phyloP scores from a whole-genome alignment of 1,284 basidiomycete species.

The Golubevia sp. region DNA sequence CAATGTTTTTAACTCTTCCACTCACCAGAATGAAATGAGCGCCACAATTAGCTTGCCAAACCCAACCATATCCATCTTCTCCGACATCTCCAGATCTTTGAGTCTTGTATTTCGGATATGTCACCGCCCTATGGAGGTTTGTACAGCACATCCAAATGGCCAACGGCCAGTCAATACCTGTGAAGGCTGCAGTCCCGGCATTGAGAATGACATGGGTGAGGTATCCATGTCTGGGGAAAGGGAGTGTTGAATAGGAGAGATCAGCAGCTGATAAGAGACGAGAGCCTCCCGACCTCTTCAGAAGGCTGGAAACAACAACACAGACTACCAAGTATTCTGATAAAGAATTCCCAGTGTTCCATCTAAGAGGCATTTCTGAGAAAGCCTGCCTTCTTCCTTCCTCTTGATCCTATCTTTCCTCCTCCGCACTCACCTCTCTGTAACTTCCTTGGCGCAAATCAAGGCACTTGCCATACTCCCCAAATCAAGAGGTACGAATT shows the following conservation, averaged over 20 bases:
- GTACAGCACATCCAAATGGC: slow-evolving; percentile 50
- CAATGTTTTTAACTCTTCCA: not conserved
- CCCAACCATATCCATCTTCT: slow-evolving; percentile 57
- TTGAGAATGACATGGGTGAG: slow-evolving; percentile 60
- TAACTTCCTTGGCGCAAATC: slow-evolving; percentile 41
- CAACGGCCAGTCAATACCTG: slow-evolving; percentile 49
- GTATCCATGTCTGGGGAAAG: slow-evolving; percentile 32
- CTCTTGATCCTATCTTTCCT: not conserved
- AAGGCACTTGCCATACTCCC: slow-evolving; percentile 54
- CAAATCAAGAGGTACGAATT: slow-evolving; percentile 55
- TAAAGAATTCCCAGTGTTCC: too few species aligned
- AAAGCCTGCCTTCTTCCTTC: slow-evolving; percentile 2
- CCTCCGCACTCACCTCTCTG: slow-evolving; percentile 13
- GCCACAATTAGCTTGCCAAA: slow-evolving; percentile 60
- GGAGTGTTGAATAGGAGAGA: not conserved
- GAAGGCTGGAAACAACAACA: too few species aligned
- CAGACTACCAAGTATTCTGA: too few species aligned
- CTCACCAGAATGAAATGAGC: slow-evolving; percentile 55
- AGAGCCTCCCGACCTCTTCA: too few species aligned
- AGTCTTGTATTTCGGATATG: slow-evolving; percentile 53
- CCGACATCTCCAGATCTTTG: slow-evolving; percentile 54
- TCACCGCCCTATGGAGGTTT: slow-evolving; percentile 51
- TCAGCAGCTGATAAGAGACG: not conserved
- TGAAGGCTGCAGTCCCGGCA: slow-evolving; percentile 55
- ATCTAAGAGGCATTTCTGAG: too few species aligned